Conservation (phyloP, 164 flowering plant genomes). For the Vitis rupestris region DNA sequence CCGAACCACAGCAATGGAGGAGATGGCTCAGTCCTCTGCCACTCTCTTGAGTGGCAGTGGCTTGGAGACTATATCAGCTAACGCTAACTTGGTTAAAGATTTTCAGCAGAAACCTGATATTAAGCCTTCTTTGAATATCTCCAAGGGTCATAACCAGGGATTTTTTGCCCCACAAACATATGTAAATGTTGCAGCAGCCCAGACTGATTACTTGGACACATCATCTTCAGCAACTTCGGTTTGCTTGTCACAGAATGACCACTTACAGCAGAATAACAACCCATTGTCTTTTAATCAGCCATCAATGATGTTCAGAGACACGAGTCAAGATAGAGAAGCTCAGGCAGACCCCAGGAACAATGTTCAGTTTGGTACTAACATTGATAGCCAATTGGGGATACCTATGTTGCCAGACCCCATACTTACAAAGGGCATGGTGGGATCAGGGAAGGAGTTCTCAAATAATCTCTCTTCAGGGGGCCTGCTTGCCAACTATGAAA, state of each 20-base stretch:
- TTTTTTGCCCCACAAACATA: constrained; percentile 47
- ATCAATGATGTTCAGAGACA: constrained; percentile 54
- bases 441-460: constrained; percentile 58
- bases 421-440: constrained; percentile 46
- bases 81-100: constrained; percentile 44
- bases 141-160: constrained; percentile 56
- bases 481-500: constrained; percentile 52
- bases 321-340: constrained; percentile 57
- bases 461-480: constrained; percentile 52
- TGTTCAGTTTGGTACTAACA: constrained; percentile 51
- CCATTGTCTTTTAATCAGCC: constrained; percentile 53
- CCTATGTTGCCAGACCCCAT: constrained; percentile 58
- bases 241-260: constrained; percentile 71
- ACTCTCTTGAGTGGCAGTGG: constrained; percentile 48
- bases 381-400: constrained; percentile 52
- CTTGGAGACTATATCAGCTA: constrained; percentile 49
- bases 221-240: constrained; percentile 91
- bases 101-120: constrained; percentile 52
- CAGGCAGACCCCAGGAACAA: constrained; percentile 57
- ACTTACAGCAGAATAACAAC: constrained; percentile 53
- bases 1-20: constrained; percentile 31
- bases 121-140: constrained; percentile 54
- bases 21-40: constrained; percentile 57
- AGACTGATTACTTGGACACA: constrained; percentile 77
- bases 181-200: constrained; percentile 41